Conservation (phyloP, 2,329 filamentous ascomycete genomes). For the Aspergillus intermedius region DNA sequence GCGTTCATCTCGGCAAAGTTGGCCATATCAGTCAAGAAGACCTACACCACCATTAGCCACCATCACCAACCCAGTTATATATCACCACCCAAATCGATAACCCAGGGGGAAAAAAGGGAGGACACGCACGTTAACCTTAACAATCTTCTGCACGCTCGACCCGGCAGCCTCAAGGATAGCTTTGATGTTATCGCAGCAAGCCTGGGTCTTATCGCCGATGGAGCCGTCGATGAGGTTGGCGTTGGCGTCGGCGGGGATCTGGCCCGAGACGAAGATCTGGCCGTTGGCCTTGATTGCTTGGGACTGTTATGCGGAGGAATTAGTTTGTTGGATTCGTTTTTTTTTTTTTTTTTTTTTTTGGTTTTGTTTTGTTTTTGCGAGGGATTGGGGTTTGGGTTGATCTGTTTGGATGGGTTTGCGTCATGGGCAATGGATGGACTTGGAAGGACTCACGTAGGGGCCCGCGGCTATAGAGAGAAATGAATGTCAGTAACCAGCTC, state of each 20-base stretch:
- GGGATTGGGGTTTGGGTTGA: conserved; percentile 2
- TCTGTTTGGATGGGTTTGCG: not conserved
- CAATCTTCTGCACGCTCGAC: conserved; percentile 68
- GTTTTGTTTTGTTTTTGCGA: not conserved
- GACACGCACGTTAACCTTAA: conserved; percentile 65
- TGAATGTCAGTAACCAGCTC: conserved; percentile 6
- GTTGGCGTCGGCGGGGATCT: conserved; percentile 64
- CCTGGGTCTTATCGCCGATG: conserved; percentile 62
- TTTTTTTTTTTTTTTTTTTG: not conserved
- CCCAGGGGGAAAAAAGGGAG: conserved; percentile 2
- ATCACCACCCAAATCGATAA: not conserved
- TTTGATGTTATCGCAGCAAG: conserved; percentile 71
- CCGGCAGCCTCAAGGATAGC: conserved; percentile 78
- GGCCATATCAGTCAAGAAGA: conserved; percentile 88
- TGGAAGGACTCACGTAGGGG: conserved; percentile 35
- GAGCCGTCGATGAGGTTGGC: conserved; percentile 57
- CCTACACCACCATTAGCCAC: conserved; percentile 27
- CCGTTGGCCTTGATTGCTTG: conserved; percentile 62
- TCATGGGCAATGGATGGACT: not conserved
- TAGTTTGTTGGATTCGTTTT: not conserved
- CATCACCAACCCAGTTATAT: not conserved
- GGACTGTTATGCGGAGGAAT: conserved; percentile 29
- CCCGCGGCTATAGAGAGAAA: conserved; percentile 27
- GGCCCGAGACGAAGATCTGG: conserved; percentile 65
- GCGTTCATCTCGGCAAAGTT: conserved; percentile 77